Conservation (phyloP, 1,284 basidiomycete species). For the Microbotryum saponariae region DNA sequence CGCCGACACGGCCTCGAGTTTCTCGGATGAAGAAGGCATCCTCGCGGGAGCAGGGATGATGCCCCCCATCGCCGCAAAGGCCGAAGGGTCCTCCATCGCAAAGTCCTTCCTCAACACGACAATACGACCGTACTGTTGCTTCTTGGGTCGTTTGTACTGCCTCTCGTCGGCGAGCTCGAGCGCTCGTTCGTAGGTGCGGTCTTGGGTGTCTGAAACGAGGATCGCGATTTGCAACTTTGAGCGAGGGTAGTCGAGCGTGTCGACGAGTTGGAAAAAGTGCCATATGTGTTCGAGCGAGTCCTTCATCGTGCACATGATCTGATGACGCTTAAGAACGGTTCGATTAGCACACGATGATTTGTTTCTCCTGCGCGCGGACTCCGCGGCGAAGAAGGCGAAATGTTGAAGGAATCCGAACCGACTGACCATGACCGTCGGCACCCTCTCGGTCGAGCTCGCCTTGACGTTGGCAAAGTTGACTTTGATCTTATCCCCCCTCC, state of each 20-base stretch:
- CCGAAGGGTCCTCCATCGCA: background rate
- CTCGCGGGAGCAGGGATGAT: background rate
- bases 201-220: conserved; percentile 23
- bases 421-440: too few species aligned
- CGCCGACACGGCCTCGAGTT: background rate
- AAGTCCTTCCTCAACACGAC: conserved; percentile 17
- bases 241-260: conserved; percentile 18
- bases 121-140: conserved; percentile 6
- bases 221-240: conserved; percentile 20
- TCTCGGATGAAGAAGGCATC: too few species aligned
- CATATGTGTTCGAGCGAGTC: conserved; percentile 29
- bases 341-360: too few species aligned
- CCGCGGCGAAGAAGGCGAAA: too few species aligned
- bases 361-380: too few species aligned
- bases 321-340: background rate
- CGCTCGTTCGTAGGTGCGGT: conserved; percentile 19
- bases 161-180: conserved; percentile 26
- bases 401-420: too few species aligned
- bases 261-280: conserved; percentile 27
- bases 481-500: too few species aligned
- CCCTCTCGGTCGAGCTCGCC: too few species aligned
- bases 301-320: conserved; percentile 27
- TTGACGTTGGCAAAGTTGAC: too few species aligned
- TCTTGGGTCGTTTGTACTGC: conserved; percentile 8
- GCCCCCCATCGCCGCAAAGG: background rate